Percentiles rank a stretch among this genome's conserved stretches.
Conservation (phyloP, 495 filamentous ascomycete genomes). For the Penicillium atrosanguineum region DNA sequence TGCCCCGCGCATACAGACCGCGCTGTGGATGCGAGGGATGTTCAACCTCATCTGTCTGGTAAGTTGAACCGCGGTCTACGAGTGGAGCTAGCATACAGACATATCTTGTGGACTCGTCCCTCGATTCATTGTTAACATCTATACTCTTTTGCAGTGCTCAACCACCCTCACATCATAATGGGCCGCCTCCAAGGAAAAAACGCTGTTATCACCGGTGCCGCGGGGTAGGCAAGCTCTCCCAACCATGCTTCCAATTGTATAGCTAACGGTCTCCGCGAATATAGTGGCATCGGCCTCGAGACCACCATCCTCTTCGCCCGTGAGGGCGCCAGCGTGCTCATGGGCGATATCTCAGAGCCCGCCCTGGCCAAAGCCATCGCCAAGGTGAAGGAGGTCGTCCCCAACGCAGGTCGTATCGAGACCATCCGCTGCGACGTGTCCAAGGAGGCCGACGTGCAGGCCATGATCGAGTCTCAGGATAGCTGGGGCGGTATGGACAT, state of each 20-base stretch:
- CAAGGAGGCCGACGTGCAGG: conserved; percentile 71
- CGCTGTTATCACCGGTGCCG: conserved; percentile 87
- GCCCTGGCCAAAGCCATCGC: conserved; percentile 67
- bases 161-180: conserved; percentile 7
- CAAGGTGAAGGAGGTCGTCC: conserved; percentile 71
- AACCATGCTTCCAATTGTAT: neutral
- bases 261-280: neutral
- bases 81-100: neutral
- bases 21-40: neutral
- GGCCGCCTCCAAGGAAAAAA: conserved; percentile 85
- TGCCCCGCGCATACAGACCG: conserved; percentile 21
- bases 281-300: conserved; percentile 92
- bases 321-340: conserved; percentile 83
- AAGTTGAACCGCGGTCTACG: conserved; percentile 1
- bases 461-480: conserved; percentile 69
- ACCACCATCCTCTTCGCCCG: conserved; percentile 87
- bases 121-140: conserved; percentile 7
- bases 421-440: conserved; percentile 61
- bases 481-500: conserved; percentile 89
- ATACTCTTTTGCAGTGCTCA: neutral
- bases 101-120: neutral
- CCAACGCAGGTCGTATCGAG: conserved; percentile 55
- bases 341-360: conserved; percentile 77
- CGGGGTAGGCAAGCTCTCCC: conserved; percentile 60
- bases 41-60: conserved; percentile 7